Conservation (phyloP, 495 filamentous ascomycete genomes). For the Tetracladium marchalianum region DNA sequence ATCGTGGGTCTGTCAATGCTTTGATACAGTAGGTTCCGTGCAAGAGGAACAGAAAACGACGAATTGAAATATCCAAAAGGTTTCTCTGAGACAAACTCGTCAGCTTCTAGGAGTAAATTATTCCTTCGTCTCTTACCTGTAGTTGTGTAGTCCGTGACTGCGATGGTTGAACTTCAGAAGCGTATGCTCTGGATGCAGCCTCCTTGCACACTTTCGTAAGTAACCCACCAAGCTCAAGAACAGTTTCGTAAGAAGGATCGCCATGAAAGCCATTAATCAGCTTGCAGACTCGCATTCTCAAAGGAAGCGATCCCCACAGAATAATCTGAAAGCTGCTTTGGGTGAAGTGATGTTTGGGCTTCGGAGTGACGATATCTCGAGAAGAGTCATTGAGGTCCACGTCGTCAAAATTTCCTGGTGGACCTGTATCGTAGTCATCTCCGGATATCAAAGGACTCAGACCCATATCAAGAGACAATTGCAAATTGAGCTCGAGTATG, state of each 20-base stretch:
- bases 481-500: slow-evolving; percentile 50
- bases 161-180: no score
- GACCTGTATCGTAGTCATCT: slow-evolving; percentile 47
- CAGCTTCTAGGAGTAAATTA: no score
- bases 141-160: no score
- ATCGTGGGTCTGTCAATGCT: slow-evolving; percentile 28
- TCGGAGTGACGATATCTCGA: neutral
- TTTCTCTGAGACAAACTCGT: slow-evolving; percentile 19
- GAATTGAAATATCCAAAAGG: slow-evolving; percentile 28
- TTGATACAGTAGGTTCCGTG: slow-evolving; percentile 29
- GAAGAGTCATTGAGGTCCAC: slow-evolving; percentile 23
- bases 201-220: slow-evolving; percentile 28
- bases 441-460: slow-evolving; percentile 44
- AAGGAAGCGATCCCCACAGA: slow-evolving; percentile 34
- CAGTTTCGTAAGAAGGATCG: slow-evolving; percentile 40
- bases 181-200: neutral
- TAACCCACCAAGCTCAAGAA: slow-evolving; percentile 34
- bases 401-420: slow-evolving; percentile 43
- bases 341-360: slow-evolving; percentile 28
- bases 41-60: slow-evolving; percentile 47
- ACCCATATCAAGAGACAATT: slow-evolving; percentile 49
- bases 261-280: slow-evolving; percentile 39
- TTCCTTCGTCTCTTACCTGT: no score
- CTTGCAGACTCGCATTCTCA: slow-evolving; percentile 38
- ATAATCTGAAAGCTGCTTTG: slow-evolving; percentile 41